Percentiles rank a stretch among this genome's conserved stretches.
Conservation (phyloP, 345 rosid species). For the Geranium rotundifolium region DNA sequence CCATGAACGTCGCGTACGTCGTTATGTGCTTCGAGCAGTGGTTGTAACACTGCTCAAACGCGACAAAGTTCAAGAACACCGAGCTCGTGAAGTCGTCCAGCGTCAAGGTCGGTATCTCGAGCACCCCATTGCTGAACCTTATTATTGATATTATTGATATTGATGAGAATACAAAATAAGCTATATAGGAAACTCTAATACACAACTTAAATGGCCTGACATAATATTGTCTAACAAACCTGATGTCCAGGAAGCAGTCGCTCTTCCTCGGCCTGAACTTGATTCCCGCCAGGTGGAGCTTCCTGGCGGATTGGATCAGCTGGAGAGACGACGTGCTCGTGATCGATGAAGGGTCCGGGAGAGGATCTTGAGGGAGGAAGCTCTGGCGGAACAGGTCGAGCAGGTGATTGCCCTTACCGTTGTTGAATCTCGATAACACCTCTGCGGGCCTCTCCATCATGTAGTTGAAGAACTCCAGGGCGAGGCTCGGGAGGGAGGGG, state of each 20-base stretch:
- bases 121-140: background rate
- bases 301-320: background rate
- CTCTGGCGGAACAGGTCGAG: conserved; percentile 40
- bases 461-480: conserved; percentile 29
- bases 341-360: background rate
- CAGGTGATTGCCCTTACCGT: conserved; percentile 20
- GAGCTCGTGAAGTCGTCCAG: background rate
- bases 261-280: background rate
- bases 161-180: no score
- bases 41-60: conserved; percentile 1
- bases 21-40: background rate
- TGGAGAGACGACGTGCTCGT: background rate
- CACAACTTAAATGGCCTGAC: no score
- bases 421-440: conserved; percentile 9
- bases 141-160: no score
- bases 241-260: background rate
- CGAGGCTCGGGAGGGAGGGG: conserved; percentile 19
- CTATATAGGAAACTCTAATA: no score
- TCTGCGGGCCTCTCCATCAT: conserved; percentile 14
- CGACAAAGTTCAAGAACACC: background rate
- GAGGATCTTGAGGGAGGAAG: conserved; percentile 13
- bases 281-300: background rate
- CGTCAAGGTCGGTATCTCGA: background rate
- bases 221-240: background rate
- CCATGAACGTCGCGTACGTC: background rate